Evolutionary conservation across 208 protist species (phyloP).

Genomic region (Acanthamoeba lenticulata): DNA sequence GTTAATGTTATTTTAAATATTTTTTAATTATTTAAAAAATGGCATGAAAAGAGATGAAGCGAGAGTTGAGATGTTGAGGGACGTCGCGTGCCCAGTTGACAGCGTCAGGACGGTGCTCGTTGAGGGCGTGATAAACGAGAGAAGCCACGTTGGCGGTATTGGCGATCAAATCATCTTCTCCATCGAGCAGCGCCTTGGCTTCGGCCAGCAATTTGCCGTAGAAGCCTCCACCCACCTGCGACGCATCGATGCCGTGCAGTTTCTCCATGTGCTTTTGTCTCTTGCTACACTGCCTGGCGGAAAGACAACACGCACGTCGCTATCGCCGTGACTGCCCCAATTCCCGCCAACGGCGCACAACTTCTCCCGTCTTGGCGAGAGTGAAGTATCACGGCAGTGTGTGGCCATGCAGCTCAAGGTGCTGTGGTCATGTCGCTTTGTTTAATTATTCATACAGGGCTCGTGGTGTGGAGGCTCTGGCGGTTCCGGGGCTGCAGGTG

Average conservation of each 20-base stretch:
- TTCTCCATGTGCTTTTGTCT: too few relatives aligned
- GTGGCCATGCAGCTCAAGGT: too few relatives aligned
- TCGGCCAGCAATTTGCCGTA: slow-evolving; percentile 34
- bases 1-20: not conserved
- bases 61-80: not conserved
- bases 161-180: slow-evolving; percentile 55
- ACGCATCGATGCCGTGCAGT: not conserved
- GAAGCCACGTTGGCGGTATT: slow-evolving; percentile 64
- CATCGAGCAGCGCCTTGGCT: not conserved
- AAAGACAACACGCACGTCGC: too few relatives aligned
- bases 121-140: slow-evolving; percentile 60
- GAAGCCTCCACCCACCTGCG: not conserved
- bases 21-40: not conserved
- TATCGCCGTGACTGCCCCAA: too few relatives aligned
- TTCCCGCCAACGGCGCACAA: too few relatives aligned
- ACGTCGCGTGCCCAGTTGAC: slow-evolving; percentile 41
- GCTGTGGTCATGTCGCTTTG: too few relatives aligned
- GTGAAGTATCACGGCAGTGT: too few relatives aligned
- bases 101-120: not conserved
- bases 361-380: too few relatives aligned
- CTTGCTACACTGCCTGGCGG: too few relatives aligned
- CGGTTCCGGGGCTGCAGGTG: not conserved
- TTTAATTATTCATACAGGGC: not conserved
- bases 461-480: too few relatives aligned
- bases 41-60: not conserved